Conservation (phyloP, 345 rosid genomes). For the Salix brachista region DNA sequence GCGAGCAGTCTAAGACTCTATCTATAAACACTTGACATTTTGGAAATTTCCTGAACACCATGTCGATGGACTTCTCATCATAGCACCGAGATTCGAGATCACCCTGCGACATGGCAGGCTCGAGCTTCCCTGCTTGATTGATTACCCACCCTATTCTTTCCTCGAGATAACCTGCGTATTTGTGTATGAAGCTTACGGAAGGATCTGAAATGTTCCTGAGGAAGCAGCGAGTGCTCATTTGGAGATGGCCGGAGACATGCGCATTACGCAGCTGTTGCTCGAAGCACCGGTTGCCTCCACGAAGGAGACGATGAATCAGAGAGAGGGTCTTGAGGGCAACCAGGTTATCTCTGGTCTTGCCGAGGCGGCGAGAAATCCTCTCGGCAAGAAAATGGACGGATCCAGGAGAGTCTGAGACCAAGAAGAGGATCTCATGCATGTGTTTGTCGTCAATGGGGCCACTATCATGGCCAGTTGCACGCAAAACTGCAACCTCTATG, state of each 20-base stretch:
- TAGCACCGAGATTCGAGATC: slow-evolving; percentile 35
- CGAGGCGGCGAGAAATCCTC: slow-evolving; percentile 66
- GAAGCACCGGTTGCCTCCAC: slow-evolving; percentile 71
- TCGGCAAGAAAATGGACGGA: slow-evolving; percentile 76
- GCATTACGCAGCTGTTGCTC: slow-evolving; percentile 63
- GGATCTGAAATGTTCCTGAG: slow-evolving; percentile 18
- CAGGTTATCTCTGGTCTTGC: slow-evolving; percentile 55
- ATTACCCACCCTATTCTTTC: slow-evolving; percentile 80
- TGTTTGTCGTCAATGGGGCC: slow-evolving; percentile 60
- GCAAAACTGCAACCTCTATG: slow-evolving; percentile 68
- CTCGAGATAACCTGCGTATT: slow-evolving; percentile 63
- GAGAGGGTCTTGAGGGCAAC: slow-evolving; percentile 77
- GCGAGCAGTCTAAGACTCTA: slow-evolving; percentile 58
- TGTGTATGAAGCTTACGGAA: slow-evolving; percentile 42
- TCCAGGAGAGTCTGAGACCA: slow-evolving; percentile 58
- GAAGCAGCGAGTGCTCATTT: slow-evolving; percentile 45
- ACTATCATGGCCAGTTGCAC: slow-evolving; percentile 68
- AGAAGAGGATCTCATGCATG: slow-evolving; percentile 81
- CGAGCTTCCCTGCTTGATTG: slow-evolving; percentile 81
- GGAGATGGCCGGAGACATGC: slow-evolving; percentile 67
- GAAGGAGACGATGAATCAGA: slow-evolving; percentile 72
- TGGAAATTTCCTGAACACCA: slow-evolving; percentile 57
- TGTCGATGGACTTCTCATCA: slow-evolving; percentile 46
- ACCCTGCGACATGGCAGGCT: slow-evolving; percentile 48
- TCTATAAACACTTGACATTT: slow-evolving; percentile 62